Evolutionary conservation across 805 yeast genomes (phyloP), one percentile per base, ranked within the genome.

Genomic region (Metschnikowia sp.): DNA sequence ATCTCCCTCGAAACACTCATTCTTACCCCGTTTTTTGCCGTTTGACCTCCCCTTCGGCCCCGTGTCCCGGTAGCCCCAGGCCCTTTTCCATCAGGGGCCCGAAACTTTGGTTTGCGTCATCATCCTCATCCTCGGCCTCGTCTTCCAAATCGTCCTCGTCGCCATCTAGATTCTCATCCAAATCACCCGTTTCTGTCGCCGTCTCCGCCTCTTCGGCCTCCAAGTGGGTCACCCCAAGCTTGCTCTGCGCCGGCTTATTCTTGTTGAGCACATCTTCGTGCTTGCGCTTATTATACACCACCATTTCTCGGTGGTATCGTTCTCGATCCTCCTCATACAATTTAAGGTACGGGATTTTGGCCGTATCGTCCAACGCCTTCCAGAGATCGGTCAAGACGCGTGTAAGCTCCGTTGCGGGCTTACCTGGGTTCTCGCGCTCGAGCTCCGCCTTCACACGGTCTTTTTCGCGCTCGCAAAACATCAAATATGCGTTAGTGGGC

Each of bases 401-500:
- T 2, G 96, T 84, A 39, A 88, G 72, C 61, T 91, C 97, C 35
- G 69, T 68, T 15, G 69, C 60, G 7, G 52, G 47, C 29, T 61
- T 62, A 9, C 82, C 83, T 3, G 80, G 77, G 42, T 73, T 72
- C 42, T 64, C 66, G n/a, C 66, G 65, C 51, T 80, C 86, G 44
- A 82, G 72, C 51, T 78, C 80, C 42, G 77, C 74, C 51, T 79
- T 81, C 34, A 88, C 77, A 42, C 77, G 73, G 40, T 88, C 96
- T 65, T 87, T 87, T 60, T 88, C 95, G 69, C 79, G 69, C 49
- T 91, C 97, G 66, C 97, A 91, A 61, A 86, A 90, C 28, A 88
- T 78, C 52, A 88, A 72, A 60, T 90, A 91, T 5, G 97, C 96
- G 64, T 90, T 91, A 3, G 94, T 84, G 6, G 97, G 96, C 58